Evolutionary conservation across 2,329 filamentous ascomycete genomes (phyloP).

Genomic region (Calycina marina): DNA sequence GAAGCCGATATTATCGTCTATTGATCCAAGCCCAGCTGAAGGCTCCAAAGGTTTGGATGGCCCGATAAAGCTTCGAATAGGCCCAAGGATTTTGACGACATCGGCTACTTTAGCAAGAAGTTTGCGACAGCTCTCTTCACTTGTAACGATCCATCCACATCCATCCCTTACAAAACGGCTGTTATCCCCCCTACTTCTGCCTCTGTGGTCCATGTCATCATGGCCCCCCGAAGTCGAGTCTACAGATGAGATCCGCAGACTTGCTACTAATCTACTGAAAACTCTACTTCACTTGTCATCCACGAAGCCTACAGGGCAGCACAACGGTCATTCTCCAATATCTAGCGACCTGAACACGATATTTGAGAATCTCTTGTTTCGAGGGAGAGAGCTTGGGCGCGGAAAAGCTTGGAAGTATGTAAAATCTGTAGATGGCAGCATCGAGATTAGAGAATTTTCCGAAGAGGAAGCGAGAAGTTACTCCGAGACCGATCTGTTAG

Average conservation of each 20-base stretch:
- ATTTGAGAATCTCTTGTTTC: constrained; percentile 39
- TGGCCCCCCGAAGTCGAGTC: constrained; percentile 28
- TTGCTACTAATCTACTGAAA: constrained; percentile 35
- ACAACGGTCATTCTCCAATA: constrained; percentile 14
- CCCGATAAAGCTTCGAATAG: constrained; percentile 12
- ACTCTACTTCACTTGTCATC: constrained; percentile 44
- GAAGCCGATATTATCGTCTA: constrained; percentile 36
- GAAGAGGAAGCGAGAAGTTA: background rate
- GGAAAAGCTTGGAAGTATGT: constrained; percentile 36
- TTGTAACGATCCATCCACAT: constrained; percentile 51
- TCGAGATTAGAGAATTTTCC: constrained; percentile 32
- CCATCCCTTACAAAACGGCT: constrained; percentile 49
- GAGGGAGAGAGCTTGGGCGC: no score
- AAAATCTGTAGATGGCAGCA: constrained; percentile 28
- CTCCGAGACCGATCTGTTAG: constrained; percentile 6
- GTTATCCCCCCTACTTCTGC: constrained; percentile 39
- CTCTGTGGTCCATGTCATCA: constrained; percentile 48
- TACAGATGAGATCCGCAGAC: constrained; percentile 27
- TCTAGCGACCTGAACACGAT: constrained; percentile 32
- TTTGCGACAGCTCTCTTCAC: constrained; percentile 37
- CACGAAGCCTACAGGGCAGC: background rate
- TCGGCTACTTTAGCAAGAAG: constrained; percentile 33
- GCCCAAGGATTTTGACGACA: constrained; percentile 22
- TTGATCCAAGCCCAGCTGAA: no score
- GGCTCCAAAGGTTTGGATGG: no score